Conservation (phyloP, 2,329 filamentous ascomycete species). For the Aspergillus niger region DNA sequence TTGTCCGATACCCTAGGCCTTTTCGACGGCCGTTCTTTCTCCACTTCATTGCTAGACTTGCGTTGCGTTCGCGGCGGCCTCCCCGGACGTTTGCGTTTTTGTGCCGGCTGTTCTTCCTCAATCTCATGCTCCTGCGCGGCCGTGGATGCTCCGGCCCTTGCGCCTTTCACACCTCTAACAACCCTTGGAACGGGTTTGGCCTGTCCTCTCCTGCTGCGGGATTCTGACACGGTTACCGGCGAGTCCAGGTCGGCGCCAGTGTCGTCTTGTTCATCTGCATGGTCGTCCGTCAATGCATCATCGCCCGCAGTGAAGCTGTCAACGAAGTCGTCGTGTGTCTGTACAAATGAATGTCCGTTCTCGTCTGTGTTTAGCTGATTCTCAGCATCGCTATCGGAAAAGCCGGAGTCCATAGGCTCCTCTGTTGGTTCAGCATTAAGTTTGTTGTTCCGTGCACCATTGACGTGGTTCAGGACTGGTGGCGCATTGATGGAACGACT, state of each 20-base stretch:
- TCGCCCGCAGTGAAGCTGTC: slow-evolving; percentile 31
- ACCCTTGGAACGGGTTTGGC: slow-evolving; percentile 20
- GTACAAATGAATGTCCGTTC: slow-evolving; percentile 33
- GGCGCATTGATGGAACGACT: slow-evolving; percentile 38
- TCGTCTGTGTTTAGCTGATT: slow-evolving; percentile 35
- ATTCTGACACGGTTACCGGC: slow-evolving; percentile 15
- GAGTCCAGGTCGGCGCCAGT: slow-evolving; percentile 24
- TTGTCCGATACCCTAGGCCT: slow-evolving; percentile 33
- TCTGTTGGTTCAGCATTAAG: slow-evolving; percentile 21
- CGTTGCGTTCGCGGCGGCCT: slow-evolving; percentile 34
- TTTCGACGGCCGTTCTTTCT: slow-evolving; percentile 33
- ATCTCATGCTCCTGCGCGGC: slow-evolving; percentile 21
- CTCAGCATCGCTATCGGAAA: slow-evolving; percentile 41
- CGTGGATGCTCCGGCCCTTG: slow-evolving; percentile 12
- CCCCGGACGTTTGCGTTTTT: slow-evolving; percentile 34
- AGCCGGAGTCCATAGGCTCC: slow-evolving; percentile 27
- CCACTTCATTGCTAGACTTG: slow-evolving; percentile 22
- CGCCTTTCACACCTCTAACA: slow-evolving; percentile 17
- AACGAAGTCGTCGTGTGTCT: slow-evolving; percentile 28
- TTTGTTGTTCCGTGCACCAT: slow-evolving; percentile 25
- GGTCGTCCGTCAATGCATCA: slow-evolving; percentile 25
- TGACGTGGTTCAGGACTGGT: slow-evolving; percentile 29
- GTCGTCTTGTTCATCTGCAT: slow-evolving; percentile 18
- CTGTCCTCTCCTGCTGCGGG: slow-evolving; percentile 17
- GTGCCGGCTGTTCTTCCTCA: slow-evolving; percentile 17